These are phyloP conservation scores for Daldinia concentrica DNA, from an alignment of 495 filamentous ascomycete genomes.

Conservation along the genomic window DNA sequence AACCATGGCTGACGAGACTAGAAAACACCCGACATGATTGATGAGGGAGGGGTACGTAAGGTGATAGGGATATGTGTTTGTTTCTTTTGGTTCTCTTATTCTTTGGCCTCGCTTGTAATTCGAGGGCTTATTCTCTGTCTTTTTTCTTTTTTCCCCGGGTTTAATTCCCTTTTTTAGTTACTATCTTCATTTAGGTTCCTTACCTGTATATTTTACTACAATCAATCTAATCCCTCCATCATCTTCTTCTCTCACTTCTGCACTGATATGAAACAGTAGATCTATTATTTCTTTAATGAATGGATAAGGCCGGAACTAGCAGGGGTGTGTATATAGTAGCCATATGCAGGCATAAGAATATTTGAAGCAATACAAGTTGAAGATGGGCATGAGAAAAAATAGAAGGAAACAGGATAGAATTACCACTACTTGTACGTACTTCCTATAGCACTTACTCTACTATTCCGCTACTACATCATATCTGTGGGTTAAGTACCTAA, in stretches of 20 bases:
- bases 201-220: neutral
- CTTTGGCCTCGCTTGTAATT: neutral
- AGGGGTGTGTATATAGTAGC: neutral
- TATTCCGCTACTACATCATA: neutral
- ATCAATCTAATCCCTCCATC: neutral
- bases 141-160: neutral
- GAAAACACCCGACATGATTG: slow-evolving; percentile 37
- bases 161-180: neutral
- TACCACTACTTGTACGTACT: neutral
- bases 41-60: slow-evolving; percentile 18
- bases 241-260: neutral
- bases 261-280: neutral
- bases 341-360: neutral
- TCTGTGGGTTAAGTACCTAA: neutral
- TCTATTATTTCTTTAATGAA: neutral
- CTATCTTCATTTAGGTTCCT: neutral
- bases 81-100: slow-evolving; percentile 7
- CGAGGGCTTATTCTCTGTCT: neutral
- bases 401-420: neutral
- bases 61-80: slow-evolving; percentile 8
- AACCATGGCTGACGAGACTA: slow-evolving; percentile 41
- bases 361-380: neutral
- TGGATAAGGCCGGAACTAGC: neutral
- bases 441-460: neutral
- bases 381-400: neutral